Percentiles rank a stretch among this genome's conserved stretches.
These are phyloP conservation scores for Globomyces sp. DNA, from an alignment of 371 early-diverging fungal genomes.

Conservation along the genomic window DNA sequence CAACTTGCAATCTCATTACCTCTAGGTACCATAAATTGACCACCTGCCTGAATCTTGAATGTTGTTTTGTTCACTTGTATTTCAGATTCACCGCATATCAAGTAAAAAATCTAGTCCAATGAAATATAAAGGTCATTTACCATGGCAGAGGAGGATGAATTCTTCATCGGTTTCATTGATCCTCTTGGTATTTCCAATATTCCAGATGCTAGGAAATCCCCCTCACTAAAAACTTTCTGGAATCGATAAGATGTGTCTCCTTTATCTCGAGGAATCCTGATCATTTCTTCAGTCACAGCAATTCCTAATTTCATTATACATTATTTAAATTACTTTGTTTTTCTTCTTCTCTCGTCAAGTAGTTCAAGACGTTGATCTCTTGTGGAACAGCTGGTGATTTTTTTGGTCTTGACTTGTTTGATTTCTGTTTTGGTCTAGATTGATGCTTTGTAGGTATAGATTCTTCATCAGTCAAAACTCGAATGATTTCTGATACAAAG, in stretches of 20 bases:
- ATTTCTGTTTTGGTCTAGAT: neutral
- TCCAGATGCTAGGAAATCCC: conserved; percentile 43
- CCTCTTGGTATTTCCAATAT: conserved; percentile 40
- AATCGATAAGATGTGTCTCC: conserved; percentile 36
- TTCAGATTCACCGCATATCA: conserved; percentile 28
- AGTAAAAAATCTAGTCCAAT: too few relatives aligned
- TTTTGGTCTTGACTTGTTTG: conserved; percentile 16
- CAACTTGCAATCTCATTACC: conserved; percentile 24
- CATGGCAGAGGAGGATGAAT: conserved; percentile 37
- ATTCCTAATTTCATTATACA: conserved; percentile 16
- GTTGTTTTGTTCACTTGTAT: conserved; percentile 35
- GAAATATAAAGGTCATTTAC: conserved; percentile 36
- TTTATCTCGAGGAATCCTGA: conserved; percentile 23
- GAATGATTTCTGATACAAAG: conserved; percentile 25
- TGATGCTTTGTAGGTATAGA: neutral
- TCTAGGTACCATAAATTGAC: conserved; percentile 48
- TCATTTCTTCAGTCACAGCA: conserved; percentile 34
- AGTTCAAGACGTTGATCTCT: conserved; percentile 30
- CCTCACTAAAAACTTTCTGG: conserved; percentile 45
- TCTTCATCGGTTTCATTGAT: conserved; percentile 43
- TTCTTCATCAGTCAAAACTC: conserved; percentile 24
- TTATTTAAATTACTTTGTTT: conserved; percentile 24
- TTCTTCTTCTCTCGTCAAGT: conserved; percentile 26
- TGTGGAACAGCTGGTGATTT: conserved; percentile 14
- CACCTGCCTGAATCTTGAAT: conserved; percentile 36